Base-by-base conservation (phyloP, 2,329 filamentous ascomycete species). In the Fusarium haematococcum region DNA sequence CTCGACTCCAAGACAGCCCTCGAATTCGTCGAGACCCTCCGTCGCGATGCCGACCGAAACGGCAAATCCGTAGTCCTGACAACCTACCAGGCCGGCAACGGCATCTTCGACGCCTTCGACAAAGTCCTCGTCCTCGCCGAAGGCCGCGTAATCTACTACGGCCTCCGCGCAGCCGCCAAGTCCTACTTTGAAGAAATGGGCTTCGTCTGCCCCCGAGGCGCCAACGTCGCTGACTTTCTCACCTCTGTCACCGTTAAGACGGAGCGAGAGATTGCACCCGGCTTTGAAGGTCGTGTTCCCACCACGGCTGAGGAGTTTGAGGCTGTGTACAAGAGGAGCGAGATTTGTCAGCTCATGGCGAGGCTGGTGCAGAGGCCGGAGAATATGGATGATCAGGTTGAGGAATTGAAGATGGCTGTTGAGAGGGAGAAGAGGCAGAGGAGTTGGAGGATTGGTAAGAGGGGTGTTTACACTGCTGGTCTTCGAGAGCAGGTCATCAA, bases 1-100 rank as follows among this genome's bases (percentile, higher is more conserved):
- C 84, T 94, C 1, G 92, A 94, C 80, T 90, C 91, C 13, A 91
- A 88, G n/a, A 93, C 91, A 1, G 92, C 92, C 7, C 84, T 94
- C 1, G 92, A 94, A 72, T 93, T 92, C 72, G 90, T 89, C n/a
- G 88, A 88, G 64, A 87, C 86, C 1, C 79, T 90, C 5, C 86
- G 89, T 4, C 85, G 85, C 65, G 90, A 92, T 85, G 92, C 92
- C 6, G 89, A 93, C 71, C 86, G 91, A 73, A 89, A 87, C 72
- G 87, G 91, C 67, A 87, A 89, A n/a, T 92, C 91, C 0, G 92
- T 91, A 0, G 84, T 93, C 60, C 89, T 92, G 23, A 93, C 92
- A 0, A 84, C 93, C 0, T 94, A 94, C 81, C 90, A 92, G 78
- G 90, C 91, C 1, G 88, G 89, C 11, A 90, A 92, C 52, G 88